A percentile compares a stretch with the other conserved stretches of the same genome.
Conservation (phyloP, 371 early-diverging fungal species). For the Parasitella parasitica region DNA sequence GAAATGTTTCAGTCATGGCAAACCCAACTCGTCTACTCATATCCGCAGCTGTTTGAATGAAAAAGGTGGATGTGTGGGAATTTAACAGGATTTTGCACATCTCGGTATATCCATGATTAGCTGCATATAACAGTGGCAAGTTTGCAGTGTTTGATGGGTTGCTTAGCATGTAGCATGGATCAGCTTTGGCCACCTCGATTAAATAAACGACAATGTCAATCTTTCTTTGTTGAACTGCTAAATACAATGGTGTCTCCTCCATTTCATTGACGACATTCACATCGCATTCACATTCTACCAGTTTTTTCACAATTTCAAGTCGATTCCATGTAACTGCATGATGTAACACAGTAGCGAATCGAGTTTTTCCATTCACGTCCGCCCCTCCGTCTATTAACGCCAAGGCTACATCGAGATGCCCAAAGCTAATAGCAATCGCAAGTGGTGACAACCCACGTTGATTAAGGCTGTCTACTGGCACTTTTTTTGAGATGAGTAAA, state of each 20-base stretch:
- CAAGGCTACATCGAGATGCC: slow-evolving; percentile 22
- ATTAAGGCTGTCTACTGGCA: slow-evolving; percentile 29
- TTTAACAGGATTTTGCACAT: slow-evolving; percentile 40
- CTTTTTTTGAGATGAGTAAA: slow-evolving; percentile 21
- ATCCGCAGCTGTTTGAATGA: slow-evolving; percentile 31
- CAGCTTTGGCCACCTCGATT: slow-evolving; percentile 37
- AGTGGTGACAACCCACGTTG: slow-evolving; percentile 36
- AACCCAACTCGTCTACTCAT: slow-evolving; percentile 31
- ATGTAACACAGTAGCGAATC: slow-evolving; percentile 40
- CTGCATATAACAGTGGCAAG: slow-evolving; percentile 46
- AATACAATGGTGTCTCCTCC: slow-evolving; percentile 46
- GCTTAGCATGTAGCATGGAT: slow-evolving; percentile 25
- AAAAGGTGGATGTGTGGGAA: slow-evolving; percentile 26
- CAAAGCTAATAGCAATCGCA: slow-evolving; percentile 48
- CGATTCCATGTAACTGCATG: slow-evolving; percentile 52
- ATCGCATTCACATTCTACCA: slow-evolving; percentile 31
- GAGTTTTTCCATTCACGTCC: slow-evolving; percentile 31
- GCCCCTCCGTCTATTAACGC: slow-evolving; percentile 34
- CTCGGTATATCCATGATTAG: slow-evolving; percentile 51
- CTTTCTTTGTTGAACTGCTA: slow-evolving; percentile 53
- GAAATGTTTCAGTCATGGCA: slow-evolving; percentile 16
- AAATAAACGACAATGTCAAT: slow-evolving; percentile 44
- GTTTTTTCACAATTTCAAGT: slow-evolving; percentile 32
- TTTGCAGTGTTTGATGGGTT: slow-evolving; percentile 22
- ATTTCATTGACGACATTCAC: slow-evolving; percentile 37